phyloP scores from a whole-genome alignment of 352 stramenopile species.

The Phytophthora palmivora region DNA sequence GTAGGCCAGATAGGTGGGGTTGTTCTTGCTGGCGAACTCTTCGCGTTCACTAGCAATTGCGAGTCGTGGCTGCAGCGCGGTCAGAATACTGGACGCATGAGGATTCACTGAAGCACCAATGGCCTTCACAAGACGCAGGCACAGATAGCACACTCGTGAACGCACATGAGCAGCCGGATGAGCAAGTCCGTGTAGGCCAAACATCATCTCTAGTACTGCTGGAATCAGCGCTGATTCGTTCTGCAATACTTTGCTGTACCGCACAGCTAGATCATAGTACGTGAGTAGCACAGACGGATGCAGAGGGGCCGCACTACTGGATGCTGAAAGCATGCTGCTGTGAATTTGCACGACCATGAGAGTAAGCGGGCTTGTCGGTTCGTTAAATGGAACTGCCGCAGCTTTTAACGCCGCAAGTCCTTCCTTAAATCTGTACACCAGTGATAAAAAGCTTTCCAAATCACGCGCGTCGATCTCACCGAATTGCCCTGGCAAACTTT shows the following conservation, averaged over 20 bases:
- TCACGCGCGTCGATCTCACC: constrained; percentile 60
- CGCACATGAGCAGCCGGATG: constrained; percentile 65
- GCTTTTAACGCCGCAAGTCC: constrained; percentile 69
- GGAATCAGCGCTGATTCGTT: constrained; percentile 71
- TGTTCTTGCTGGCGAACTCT: constrained; percentile 42
- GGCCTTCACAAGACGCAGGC: constrained; percentile 81
- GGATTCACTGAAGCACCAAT: constrained; percentile 72
- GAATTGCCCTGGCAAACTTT: constrained; percentile 63
- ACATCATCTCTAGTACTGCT: constrained; percentile 85
- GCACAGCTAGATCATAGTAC: constrained; percentile 84
- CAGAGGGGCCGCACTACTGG: constrained; percentile 33
- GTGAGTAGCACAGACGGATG: constrained; percentile 70
- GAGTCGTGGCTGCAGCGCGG: constrained; percentile 70
- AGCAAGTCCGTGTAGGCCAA: constrained; percentile 74
- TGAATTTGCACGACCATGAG: constrained; percentile 78
- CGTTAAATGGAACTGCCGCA: constrained; percentile 63
- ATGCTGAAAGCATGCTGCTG: constrained; percentile 55
- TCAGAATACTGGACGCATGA: constrained; percentile 79
- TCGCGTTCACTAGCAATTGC: constrained; percentile 55
- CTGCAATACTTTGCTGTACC: constrained; percentile 81
- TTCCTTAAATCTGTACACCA: constrained; percentile 89
- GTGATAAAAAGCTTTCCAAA: constrained; percentile 81
- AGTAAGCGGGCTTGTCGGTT: constrained; percentile 68
- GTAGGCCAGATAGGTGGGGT: constrained; percentile 62
- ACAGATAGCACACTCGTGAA: constrained; percentile 87